Conservation (phyloP, 2,329 filamentous ascomycete species). For the Colletotrichum plurivorum region DNA sequence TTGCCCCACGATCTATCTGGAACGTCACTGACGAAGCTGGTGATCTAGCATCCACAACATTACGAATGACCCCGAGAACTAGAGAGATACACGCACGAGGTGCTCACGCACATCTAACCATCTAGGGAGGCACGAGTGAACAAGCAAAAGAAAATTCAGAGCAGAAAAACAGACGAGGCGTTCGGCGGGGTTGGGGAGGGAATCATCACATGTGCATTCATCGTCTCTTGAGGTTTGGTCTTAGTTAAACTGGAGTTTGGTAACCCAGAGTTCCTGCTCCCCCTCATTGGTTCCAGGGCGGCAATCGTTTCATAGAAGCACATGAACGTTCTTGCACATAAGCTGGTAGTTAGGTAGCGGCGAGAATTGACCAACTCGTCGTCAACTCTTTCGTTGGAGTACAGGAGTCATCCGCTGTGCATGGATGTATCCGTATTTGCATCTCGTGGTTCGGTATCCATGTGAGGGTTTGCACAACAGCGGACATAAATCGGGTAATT, state of each 20-base stretch:
- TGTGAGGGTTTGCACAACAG: constrained; percentile 18
- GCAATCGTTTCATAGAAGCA: neutral
- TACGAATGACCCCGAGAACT: constrained; percentile 26
- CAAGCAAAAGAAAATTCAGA: neutral
- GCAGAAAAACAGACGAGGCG: constrained; percentile 22
- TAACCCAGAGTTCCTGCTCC: neutral
- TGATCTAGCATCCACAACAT: constrained; percentile 32
- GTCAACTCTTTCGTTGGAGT: neutral
- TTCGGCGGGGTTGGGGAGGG: constrained; percentile 9
- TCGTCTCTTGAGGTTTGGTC: neutral
- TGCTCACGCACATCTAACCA: constrained; percentile 7
- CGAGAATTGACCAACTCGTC: constrained; percentile 16
- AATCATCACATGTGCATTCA: constrained; percentile 11
- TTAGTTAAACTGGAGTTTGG: constrained; percentile 1
- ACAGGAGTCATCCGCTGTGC: too few species aligned
- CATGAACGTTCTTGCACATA: constrained; percentile 10
- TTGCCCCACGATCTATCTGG: neutral
- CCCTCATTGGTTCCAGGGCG: neutral
- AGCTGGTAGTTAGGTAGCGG: neutral
- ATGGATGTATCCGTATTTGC: constrained; percentile 13
- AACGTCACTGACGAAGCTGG: neutral
- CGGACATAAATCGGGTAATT: constrained; percentile 3
- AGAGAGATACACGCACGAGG: constrained; percentile 12
- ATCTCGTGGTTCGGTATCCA: neutral
- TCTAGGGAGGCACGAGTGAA: neutral